Evolutionary conservation across 2,329 filamentous ascomycete species (phyloP).

Genomic region (Apiospora pterosperma): DNA sequence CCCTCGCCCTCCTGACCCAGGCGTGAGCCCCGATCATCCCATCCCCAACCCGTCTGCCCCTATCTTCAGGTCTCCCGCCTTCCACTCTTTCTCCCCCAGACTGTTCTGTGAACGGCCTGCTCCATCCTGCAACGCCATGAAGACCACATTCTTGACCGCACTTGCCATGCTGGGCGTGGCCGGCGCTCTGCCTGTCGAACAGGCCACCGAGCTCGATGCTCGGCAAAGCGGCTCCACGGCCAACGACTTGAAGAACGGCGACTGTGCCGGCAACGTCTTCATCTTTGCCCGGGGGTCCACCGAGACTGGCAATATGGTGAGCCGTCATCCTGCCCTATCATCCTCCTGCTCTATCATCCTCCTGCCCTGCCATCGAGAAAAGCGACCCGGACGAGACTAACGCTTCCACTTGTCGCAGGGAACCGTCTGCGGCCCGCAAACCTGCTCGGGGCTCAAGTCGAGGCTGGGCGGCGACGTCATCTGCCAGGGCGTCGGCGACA

Average conservation of each 20-base stretch:
- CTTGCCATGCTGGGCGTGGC: slow-evolving; percentile 8
- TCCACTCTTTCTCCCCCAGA: background rate
- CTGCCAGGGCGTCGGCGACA: slow-evolving; percentile 30
- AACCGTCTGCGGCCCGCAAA: slow-evolving; percentile 23
- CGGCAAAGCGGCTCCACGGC: slow-evolving; percentile 1
- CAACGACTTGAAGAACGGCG: slow-evolving; percentile 13
- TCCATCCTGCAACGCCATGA: slow-evolving; percentile 7
- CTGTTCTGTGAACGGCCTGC: background rate
- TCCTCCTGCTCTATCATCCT: no score
- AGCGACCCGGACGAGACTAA: no score
- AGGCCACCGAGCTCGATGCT: slow-evolving; percentile 5
- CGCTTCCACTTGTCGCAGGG: no score
- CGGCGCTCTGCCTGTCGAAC: slow-evolving; percentile 9
- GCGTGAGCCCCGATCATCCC: background rate
- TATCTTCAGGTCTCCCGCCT: background rate
- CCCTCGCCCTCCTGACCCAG: no score
- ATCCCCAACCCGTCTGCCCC: background rate
- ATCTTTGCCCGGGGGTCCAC: slow-evolving; percentile 33
- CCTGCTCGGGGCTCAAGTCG: slow-evolving; percentile 23
- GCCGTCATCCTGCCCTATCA: background rate
- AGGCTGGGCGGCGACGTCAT: slow-evolving; percentile 24
- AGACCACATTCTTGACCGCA: slow-evolving; percentile 6
- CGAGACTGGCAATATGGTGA: slow-evolving; percentile 30
- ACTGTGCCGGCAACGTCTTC: slow-evolving; percentile 27
- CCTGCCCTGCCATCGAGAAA: no score